phyloP scores from a whole-genome alignment of 2,329 filamentous ascomycete species.

The Xylaria arbuscula region DNA sequence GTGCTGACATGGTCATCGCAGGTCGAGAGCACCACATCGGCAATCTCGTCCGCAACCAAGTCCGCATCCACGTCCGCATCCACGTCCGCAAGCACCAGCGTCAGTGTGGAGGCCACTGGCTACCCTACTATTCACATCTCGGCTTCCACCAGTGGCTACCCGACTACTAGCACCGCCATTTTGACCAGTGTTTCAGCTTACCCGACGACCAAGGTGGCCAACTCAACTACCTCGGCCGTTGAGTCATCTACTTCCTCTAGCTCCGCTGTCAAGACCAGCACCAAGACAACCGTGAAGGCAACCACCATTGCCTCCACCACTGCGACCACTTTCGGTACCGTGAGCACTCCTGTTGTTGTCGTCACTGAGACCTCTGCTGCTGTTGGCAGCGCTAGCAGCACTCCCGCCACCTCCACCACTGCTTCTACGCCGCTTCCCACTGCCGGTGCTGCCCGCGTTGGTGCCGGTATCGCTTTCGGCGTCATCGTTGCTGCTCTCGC shows the following conservation, averaged over 20 bases:
- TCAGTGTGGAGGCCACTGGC: conserved; percentile 10
- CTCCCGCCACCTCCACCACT: conserved; percentile 20
- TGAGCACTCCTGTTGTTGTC: conserved; percentile 17
- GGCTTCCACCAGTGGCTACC: conserved; percentile 4
- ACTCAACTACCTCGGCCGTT: background rate
- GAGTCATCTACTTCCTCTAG: conserved; percentile 3
- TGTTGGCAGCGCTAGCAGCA: conserved; percentile 1
- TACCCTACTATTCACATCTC: conserved; percentile 6
- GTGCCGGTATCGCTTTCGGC: conserved; percentile 56
- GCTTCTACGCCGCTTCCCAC: conserved; percentile 36
- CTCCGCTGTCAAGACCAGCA: conserved; percentile 12
- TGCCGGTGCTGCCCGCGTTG: conserved; percentile 49
- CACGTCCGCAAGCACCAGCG: background rate
- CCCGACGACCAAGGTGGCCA: conserved; percentile 5
- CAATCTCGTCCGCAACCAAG: background rate
- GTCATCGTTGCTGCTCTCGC: conserved; percentile 57
- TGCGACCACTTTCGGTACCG: conserved; percentile 10
- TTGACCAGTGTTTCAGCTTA: conserved; percentile 1
- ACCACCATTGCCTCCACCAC: conserved; percentile 6
- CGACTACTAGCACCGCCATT: conserved; percentile 5
- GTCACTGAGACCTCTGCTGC: conserved; percentile 14
- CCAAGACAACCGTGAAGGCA: background rate
- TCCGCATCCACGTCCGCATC: too few species aligned
- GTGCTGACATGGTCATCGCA: conserved; percentile 23
- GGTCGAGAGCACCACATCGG: conserved; percentile 24